These are phyloP conservation scores for Plenodomus tracheiphilus DNA, from an alignment of 2,329 filamentous ascomycete genomes.

Conservation along the genomic window DNA sequence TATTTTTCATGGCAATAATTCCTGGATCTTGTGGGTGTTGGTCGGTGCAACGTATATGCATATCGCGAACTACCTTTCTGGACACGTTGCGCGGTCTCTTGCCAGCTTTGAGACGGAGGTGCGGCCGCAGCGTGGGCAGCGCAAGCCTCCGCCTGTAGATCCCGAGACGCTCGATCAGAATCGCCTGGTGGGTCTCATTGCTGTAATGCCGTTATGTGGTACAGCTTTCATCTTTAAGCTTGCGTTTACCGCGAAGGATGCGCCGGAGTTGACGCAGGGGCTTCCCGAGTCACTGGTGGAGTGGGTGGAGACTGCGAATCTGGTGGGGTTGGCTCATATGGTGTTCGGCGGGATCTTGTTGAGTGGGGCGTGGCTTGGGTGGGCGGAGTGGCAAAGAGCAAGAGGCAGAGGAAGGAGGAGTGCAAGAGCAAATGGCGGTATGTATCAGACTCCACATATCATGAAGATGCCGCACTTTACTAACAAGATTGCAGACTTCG, in stretches of 20 bases:
- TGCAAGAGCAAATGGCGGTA: constrained; percentile 34
- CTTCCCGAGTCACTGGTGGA: constrained; percentile 50
- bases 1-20: constrained; percentile 54
- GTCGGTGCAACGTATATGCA: constrained; percentile 71
- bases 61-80: constrained; percentile 53
- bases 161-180: constrained; percentile 29
- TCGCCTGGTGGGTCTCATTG: constrained; percentile 35
- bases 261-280: constrained; percentile 69
- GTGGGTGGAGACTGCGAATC: constrained; percentile 47
- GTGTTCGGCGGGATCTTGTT: constrained; percentile 44
- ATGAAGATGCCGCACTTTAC: neutral
- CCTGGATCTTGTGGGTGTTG: constrained; percentile 70
- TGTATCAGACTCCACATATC: neutral
- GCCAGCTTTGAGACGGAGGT: constrained; percentile 21
- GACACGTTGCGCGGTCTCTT: constrained; percentile 34
- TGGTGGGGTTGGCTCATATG: constrained; percentile 36
- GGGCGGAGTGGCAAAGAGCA: constrained; percentile 32
- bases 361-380: constrained; percentile 32
- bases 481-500: constrained; percentile 44
- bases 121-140: neutral
- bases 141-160: constrained; percentile 16
- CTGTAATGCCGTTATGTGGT: constrained; percentile 49
- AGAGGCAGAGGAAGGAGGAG: constrained; percentile 15
- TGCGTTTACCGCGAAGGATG: constrained; percentile 83
- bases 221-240: constrained; percentile 83